Base-by-base conservation (phyloP, 2,329 filamentous ascomycete species). In the Fusarium globosum region DNA sequence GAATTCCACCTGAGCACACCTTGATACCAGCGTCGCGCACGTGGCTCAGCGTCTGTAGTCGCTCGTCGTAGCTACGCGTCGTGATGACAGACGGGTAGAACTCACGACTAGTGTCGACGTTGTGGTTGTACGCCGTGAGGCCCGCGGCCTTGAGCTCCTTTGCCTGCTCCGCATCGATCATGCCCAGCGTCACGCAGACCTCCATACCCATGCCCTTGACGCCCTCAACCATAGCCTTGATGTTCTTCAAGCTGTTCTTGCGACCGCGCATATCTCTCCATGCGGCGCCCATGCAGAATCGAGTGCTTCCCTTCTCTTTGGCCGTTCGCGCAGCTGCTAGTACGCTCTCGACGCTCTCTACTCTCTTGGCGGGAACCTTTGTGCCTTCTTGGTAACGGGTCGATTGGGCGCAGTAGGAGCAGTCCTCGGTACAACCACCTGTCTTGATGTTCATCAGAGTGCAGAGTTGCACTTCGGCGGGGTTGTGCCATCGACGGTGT, bases 361-460 rank as follows among this genome's bases (percentile, higher is more conserved):
- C 90, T 77, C 94, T 93, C 71, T 92, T 93, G 16, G 95, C 93
- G 79, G 94, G 89, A 38, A 97, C 88, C 13, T 94, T 94, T 8
- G 95, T 91, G 45, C 93, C 93, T 42, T 94, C 86, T 66, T 88
- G 83, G 87, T 97, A 92, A 33, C 93, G 92, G 11, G 93, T 94
- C 9, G 94, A 95, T 83, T 97, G 94, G 6, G 94, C 93, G 82
- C 94, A 97, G 89, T 97, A 97, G 30, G 92, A 94, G 85, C 95
- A 97, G 83, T 97, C 95, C 82, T 97, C 95, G 76, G 90, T 94
- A 84, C 95, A 97, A 53, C 95, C 95, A 61, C 95, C 95, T 14
- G 94, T 97, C 82, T 97, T 97, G 86, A 97, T 97, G 86, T 97
- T 97, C 93, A 97, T 97, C 66, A 97, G 87, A 0, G 95, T 97